Evolutionary conservation across 345 rosid species (phyloP).

Genomic region (Pelargonium nanum): DNA sequence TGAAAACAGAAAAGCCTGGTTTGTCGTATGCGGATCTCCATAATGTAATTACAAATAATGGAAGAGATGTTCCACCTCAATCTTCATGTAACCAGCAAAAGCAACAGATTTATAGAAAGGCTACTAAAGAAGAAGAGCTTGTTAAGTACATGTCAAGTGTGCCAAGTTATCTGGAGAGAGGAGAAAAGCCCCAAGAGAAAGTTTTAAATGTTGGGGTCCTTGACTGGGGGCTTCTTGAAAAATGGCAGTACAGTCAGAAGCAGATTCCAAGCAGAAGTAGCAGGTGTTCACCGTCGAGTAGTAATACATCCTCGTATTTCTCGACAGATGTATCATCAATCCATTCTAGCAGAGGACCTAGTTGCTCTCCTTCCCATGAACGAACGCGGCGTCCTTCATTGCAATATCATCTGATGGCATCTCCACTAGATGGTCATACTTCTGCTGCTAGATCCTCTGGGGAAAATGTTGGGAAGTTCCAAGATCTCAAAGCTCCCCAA

Average conservation of each 20-base stretch:
- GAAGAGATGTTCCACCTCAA: slow-evolving; percentile 26
- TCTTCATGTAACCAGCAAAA: slow-evolving; percentile 22
- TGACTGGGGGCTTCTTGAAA: slow-evolving; percentile 73
- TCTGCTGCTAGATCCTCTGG: slow-evolving; percentile 18
- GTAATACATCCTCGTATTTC: slow-evolving; percentile 22
- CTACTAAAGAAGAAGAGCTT: slow-evolving; percentile 44
- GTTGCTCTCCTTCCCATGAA: slow-evolving; percentile 23
- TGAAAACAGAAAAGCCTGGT: slow-evolving; percentile 26
- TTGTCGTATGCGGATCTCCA: slow-evolving; percentile 33
- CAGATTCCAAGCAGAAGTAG: slow-evolving; percentile 23
- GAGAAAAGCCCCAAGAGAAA: slow-evolving; percentile 40
- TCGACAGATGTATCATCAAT: slow-evolving; percentile 32
- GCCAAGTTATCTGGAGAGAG: slow-evolving; percentile 67
- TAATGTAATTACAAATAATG: slow-evolving; percentile 31
- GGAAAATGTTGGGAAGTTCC: slow-evolving; percentile 20
- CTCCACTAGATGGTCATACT: slow-evolving; percentile 25
- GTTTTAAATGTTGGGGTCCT: slow-evolving; percentile 75
- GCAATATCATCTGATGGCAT: slow-evolving; percentile 31
- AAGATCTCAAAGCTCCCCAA: slow-evolving; percentile 15
- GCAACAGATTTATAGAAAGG: slow-evolving; percentile 19
- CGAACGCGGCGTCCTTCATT: slow-evolving; percentile 27
- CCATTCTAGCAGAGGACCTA: slow-evolving; percentile 26
- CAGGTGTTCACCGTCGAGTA: slow-evolving; percentile 25
- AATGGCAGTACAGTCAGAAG: slow-evolving; percentile 54
- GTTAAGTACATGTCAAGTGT: slow-evolving; percentile 74